These are phyloP conservation scores for Talaromyces pinophilus DNA, from an alignment of 2,329 filamentous ascomycete genomes.

Conservation along the genomic window DNA sequence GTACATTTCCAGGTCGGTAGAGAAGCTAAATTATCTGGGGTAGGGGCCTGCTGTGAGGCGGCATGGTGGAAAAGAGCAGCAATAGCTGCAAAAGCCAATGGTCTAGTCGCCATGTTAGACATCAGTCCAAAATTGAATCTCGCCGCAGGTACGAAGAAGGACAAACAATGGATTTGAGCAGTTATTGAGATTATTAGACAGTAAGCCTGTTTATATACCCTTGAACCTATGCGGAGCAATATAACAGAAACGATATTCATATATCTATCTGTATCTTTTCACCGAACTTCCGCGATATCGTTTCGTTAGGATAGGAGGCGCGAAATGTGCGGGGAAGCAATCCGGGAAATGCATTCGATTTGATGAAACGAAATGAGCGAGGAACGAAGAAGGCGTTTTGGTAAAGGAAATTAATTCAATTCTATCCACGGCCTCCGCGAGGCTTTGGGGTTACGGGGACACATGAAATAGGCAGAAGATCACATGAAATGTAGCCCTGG, in stretches of 20 bases:
- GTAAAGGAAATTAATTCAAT: neutral
- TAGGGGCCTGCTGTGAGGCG: constrained; percentile 35
- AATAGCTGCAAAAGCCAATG: constrained; percentile 6
- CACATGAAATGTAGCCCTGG: neutral
- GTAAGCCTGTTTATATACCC: neutral
- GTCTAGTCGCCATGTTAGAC: neutral
- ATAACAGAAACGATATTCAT: neutral
- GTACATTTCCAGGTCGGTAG: constrained; percentile 59
- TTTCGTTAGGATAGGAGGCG: neutral
- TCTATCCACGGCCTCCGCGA: neutral
- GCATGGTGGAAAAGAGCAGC: neutral
- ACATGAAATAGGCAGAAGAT: neutral
- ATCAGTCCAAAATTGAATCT: neutral
- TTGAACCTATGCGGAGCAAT: neutral
- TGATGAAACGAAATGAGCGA: neutral
- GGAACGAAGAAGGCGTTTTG: neutral
- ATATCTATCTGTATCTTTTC: neutral
- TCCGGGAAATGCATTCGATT: neutral
- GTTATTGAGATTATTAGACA: neutral
- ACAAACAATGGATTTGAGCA: neutral
- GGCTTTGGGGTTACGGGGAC: neutral
- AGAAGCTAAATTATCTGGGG: constrained; percentile 38
- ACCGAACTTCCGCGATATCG: constrained; percentile 1
- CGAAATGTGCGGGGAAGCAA: neutral
- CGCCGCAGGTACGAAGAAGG: neutral